These are phyloP conservation scores for Amorphotheca resinae DNA, from an alignment of 495 filamentous ascomycete genomes.

Conservation along the genomic window DNA sequence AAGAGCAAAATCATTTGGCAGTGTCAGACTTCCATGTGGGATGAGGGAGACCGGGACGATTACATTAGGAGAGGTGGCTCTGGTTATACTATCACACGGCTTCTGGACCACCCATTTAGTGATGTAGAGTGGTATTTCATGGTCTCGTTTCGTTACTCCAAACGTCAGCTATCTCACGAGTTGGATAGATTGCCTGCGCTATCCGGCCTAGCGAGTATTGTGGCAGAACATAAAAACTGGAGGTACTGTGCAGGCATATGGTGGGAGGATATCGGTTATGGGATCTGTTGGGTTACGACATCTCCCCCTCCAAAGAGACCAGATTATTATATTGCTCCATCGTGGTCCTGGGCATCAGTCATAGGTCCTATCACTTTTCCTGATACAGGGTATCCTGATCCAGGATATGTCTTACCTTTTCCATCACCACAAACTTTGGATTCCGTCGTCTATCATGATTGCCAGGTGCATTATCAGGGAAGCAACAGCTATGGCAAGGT, in stretches of 20 bases:
- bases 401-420: too few species aligned
- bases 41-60: background rate
- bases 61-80: background rate
- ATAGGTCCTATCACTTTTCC: background rate
- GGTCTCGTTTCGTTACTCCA: too few species aligned
- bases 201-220: background rate
- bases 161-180: too few species aligned
- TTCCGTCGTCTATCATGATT: too few species aligned
- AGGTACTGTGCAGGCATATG: background rate
- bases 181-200: slow-evolving; percentile 2
- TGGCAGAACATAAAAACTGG: background rate
- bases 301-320: background rate
- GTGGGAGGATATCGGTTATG: background rate
- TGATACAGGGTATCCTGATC: too few species aligned
- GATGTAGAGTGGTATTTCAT: too few species aligned
- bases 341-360: slow-evolving; percentile 5
- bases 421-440: too few species aligned
- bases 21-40: background rate
- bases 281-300: background rate
- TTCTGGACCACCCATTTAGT: background rate
- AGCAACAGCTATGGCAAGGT: too few species aligned
- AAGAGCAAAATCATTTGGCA: background rate
- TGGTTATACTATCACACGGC: too few species aligned
- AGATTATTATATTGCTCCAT: slow-evolving; percentile 2
- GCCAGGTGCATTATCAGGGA: too few species aligned